Evolutionary conservation across 331 rosid species (phyloP).

Genomic region (Spiraea crenata): DNA sequence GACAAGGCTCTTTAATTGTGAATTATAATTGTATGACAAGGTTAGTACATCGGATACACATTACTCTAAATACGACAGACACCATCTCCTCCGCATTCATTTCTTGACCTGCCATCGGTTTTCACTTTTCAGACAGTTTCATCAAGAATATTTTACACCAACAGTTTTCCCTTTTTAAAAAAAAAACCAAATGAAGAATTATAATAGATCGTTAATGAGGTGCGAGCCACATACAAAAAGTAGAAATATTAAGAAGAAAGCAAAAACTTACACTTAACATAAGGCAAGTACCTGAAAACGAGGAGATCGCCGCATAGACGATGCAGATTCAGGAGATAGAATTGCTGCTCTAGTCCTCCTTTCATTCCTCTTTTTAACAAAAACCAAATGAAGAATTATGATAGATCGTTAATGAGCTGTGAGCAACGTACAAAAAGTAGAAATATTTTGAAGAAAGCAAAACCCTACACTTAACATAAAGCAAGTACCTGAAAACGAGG

Average conservation of each 20-base stretch:
- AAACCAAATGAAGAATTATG: too few species aligned
- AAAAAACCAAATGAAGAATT: background rate
- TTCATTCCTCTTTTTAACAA: background rate
- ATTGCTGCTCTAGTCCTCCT: conserved; percentile 23
- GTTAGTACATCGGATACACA: conserved; percentile 3
- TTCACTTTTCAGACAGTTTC: background rate
- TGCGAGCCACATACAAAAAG: background rate
- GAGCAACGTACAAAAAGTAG: background rate
- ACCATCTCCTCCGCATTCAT: conserved; percentile 32
- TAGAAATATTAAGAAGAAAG: background rate
- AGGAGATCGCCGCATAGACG: conserved; percentile 59
- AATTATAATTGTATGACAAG: conserved; percentile 3
- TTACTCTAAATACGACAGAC: conserved; percentile 22
- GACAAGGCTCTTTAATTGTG: too few species aligned
- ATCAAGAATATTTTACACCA: background rate
- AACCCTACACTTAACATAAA: background rate
- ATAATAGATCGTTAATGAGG: background rate
- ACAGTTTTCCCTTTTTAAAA: background rate
- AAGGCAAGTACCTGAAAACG: conserved; percentile 48
- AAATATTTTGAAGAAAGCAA: background rate
- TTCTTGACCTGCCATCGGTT: conserved; percentile 44
- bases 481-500: conserved; percentile 55
- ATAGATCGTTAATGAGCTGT: too few species aligned
- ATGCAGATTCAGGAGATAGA: conserved; percentile 50
- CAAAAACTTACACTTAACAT: background rate